Conservation (phyloP, 805 yeast species). For the Starmerella riodocensis region DNA sequence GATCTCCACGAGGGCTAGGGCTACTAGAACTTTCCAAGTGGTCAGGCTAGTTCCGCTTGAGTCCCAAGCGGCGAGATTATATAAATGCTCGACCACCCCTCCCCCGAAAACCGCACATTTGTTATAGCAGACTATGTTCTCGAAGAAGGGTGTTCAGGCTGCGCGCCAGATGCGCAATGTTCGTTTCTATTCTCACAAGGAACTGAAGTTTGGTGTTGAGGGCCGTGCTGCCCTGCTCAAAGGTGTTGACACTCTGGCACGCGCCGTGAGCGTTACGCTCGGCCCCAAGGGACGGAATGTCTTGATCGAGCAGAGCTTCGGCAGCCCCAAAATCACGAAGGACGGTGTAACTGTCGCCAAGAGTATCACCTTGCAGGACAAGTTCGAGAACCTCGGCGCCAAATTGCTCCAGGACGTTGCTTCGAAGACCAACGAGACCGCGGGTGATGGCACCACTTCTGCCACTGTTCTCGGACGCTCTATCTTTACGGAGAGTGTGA, state of each 20-base stretch:
- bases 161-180: conserved; percentile 22
- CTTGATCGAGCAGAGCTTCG: conserved; percentile 89
- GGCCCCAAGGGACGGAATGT: conserved; percentile 99
- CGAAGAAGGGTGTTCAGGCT: conserved; percentile 9
- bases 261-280: conserved; percentile 89
- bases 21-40: conserved; percentile 5
- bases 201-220: conserved; percentile 90
- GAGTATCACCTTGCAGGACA: conserved; percentile 69
- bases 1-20: conserved; percentile 1
- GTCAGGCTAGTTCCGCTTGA: not conserved
- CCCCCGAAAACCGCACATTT: not conserved
- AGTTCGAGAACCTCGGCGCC: conserved; percentile 93
- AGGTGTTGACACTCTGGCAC: conserved; percentile 91
- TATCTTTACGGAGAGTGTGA: conserved; percentile 86
- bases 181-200: conserved; percentile 53
- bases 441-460: conserved; percentile 98
- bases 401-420: conserved; percentile 93
- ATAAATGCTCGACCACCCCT: too few species aligned
- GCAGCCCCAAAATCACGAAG: conserved; percentile 95
- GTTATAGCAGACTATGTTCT: conserved; percentile 7
- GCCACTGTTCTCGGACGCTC: conserved; percentile 95
- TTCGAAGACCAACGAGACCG: conserved; percentile 88
- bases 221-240: conserved; percentile 87
- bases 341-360: conserved; percentile 97
- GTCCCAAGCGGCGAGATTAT: not conserved